phyloP scores from a whole-genome alignment of 2,329 filamentous ascomycete genomes.

The Zymoseptoria passerinii region DNA sequence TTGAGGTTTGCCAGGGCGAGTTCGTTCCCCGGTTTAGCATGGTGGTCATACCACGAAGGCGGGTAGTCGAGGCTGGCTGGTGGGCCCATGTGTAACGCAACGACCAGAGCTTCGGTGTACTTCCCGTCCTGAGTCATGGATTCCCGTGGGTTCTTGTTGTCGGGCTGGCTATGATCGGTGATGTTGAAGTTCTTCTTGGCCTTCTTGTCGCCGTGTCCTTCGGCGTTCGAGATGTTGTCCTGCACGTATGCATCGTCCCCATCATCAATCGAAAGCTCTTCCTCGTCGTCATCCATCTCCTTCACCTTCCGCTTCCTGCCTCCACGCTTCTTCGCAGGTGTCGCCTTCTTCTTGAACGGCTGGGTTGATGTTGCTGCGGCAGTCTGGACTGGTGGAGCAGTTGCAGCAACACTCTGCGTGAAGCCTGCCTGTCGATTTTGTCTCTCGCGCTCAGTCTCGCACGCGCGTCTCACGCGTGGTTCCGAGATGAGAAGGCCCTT shows the following conservation, averaged over 20 bases:
- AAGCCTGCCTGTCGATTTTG: background rate
- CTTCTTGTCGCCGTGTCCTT: background rate
- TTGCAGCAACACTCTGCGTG: background rate
- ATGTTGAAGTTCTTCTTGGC: background rate
- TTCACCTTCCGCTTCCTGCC: background rate
- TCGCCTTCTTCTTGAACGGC: background rate
- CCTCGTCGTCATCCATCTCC: background rate
- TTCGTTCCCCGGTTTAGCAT: background rate
- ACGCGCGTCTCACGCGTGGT: background rate
- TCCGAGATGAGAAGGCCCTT: background rate
- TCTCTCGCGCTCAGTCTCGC: background rate
- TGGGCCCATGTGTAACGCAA: background rate
- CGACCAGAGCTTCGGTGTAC: background rate
- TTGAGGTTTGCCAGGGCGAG: background rate
- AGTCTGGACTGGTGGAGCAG: background rate
- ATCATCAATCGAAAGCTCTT: background rate
- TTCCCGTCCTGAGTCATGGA: background rate
- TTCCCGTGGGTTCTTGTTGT: background rate
- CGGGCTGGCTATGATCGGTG: background rate
- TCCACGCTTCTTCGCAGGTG: background rate
- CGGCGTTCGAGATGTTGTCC: background rate
- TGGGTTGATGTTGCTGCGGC: background rate
- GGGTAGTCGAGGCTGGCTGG: background rate
- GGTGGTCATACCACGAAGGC: background rate
- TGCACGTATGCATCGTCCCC: background rate